Conservation (phyloP, 257 asterid genomes). For the Petunia axillaris region DNA sequence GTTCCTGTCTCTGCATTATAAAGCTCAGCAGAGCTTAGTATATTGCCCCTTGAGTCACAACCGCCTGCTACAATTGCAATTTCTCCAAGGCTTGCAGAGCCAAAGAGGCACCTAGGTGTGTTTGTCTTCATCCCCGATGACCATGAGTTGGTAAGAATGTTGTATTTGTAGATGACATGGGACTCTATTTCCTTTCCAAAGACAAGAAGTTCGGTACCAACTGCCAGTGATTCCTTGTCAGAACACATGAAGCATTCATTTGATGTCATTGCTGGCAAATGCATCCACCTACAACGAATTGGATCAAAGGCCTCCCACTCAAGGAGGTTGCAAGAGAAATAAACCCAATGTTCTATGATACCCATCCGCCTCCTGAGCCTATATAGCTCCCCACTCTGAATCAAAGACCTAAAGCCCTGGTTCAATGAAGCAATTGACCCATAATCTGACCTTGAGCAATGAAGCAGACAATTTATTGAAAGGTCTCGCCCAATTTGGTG, state of each 20-base stretch:
- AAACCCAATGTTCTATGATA: slow-evolving; percentile 47
- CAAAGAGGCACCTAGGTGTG: slow-evolving; percentile 56
- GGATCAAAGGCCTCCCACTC: slow-evolving; percentile 56
- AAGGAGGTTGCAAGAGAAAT: slow-evolving; percentile 42
- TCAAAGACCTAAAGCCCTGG: slow-evolving; percentile 41
- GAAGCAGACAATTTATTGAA: slow-evolving; percentile 37
- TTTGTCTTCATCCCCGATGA: slow-evolving; percentile 34
- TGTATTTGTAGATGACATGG: slow-evolving; percentile 38
- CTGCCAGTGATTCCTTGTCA: slow-evolving; percentile 52
- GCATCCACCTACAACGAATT: slow-evolving; percentile 39
- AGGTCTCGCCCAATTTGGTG: slow-evolving; percentile 43
- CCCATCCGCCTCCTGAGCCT: slow-evolving; percentile 39
- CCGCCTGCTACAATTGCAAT: slow-evolving; percentile 87
- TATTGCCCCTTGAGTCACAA: slow-evolving; percentile 54
- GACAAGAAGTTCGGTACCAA: slow-evolving; percentile 51
- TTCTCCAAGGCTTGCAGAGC: slow-evolving; percentile 80
- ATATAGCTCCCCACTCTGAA: slow-evolving; percentile 42
- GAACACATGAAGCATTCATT: slow-evolving; percentile 45
- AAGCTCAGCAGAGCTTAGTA: slow-evolving; percentile 69
- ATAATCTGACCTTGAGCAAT: slow-evolving; percentile 41
- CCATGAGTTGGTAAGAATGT: slow-evolving; percentile 44
- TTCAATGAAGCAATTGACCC: slow-evolving; percentile 40
- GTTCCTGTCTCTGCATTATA: slow-evolving; percentile 59
- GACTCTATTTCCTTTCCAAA: slow-evolving; percentile 41
- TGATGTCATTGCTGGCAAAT: slow-evolving; percentile 36